Conservation (phyloP, 2,329 filamentous ascomycete genomes). For the Allantophomopsis cytisporea region DNA sequence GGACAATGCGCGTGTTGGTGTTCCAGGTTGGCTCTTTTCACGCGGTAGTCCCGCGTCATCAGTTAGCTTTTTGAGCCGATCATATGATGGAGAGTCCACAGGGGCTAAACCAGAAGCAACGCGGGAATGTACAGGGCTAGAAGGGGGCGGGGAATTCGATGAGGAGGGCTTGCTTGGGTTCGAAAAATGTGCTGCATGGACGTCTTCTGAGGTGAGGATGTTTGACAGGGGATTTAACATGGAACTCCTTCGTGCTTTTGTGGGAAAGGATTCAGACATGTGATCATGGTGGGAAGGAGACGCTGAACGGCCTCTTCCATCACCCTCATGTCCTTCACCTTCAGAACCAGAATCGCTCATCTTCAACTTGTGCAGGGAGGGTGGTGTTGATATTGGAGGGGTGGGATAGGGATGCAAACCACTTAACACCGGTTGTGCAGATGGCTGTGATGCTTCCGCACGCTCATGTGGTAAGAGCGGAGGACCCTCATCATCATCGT, state of each 20-base stretch:
- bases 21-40: slow-evolving; percentile 83
- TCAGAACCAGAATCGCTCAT: slow-evolving; percentile 24
- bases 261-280: slow-evolving; percentile 27
- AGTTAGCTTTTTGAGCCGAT: slow-evolving; percentile 80
- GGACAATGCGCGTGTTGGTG: slow-evolving; percentile 71
- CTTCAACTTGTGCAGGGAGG: slow-evolving; percentile 28
- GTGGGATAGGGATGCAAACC: slow-evolving; percentile 35
- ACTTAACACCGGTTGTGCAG: slow-evolving; percentile 8
- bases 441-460: slow-evolving; percentile 10
- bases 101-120: slow-evolving; percentile 25
- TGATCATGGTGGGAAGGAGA: slow-evolving; percentile 24
- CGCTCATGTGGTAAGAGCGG: slow-evolving; percentile 11
- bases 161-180: slow-evolving; percentile 44
- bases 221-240: slow-evolving; percentile 46
- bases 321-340: slow-evolving; percentile 21
- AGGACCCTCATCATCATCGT: slow-evolving; percentile 10
- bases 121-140: slow-evolving; percentile 27
- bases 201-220: slow-evolving; percentile 46
- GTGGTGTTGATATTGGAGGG: slow-evolving; percentile 37
- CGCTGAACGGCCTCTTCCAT: slow-evolving; percentile 18
- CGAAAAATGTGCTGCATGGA: slow-evolving; percentile 56
- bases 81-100: slow-evolving; percentile 46
- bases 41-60: slow-evolving; percentile 46
- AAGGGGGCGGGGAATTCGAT: slow-evolving; percentile 36
- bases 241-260: slow-evolving; percentile 28